Percentiles rank a stretch among this genome's conserved stretches.
Evolutionary conservation across 2,329 filamentous ascomycete genomes (phyloP).

Genomic region (Ascochyta rabiei): DNA sequence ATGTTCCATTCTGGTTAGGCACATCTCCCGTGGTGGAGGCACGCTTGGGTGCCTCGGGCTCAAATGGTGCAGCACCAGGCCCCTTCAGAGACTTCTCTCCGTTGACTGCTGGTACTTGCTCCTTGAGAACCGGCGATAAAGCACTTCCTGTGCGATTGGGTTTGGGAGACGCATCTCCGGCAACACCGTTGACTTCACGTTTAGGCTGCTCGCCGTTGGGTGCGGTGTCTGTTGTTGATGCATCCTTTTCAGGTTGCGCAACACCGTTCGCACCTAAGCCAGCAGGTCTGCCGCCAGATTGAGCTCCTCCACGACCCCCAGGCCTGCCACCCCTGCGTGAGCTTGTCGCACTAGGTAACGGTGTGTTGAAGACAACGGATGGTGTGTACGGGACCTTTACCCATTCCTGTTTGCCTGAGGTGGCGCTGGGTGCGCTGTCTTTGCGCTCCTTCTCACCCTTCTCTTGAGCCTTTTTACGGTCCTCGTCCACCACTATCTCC

Average conservation of each 20-base stretch:
- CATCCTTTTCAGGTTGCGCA: slow-evolving; percentile 47
- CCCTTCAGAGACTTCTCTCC: slow-evolving; percentile 35
- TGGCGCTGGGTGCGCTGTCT: slow-evolving; percentile 50
- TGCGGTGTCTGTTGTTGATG: slow-evolving; percentile 22
- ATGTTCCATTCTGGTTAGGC: slow-evolving; percentile 33
- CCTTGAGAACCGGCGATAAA: slow-evolving; percentile 38
- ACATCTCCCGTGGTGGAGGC: slow-evolving; percentile 25
- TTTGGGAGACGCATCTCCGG: slow-evolving; percentile 42
- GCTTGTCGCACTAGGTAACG: slow-evolving; percentile 62
- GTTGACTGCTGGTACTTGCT: slow-evolving; percentile 28
- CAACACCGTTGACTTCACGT: slow-evolving; percentile 35
- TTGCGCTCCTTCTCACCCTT: slow-evolving; percentile 72
- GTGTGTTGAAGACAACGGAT: slow-evolving; percentile 84
- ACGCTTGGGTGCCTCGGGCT: slow-evolving; percentile 34
- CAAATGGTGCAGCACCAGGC: slow-evolving; percentile 20
- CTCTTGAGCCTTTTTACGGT: slow-evolving; percentile 72
- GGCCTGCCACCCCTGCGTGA: slow-evolving; percentile 51
- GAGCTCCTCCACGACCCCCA: slow-evolving; percentile 61
- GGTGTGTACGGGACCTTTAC: slow-evolving; percentile 81
- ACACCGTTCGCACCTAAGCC: slow-evolving; percentile 49
- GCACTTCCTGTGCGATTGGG: slow-evolving; percentile 44
- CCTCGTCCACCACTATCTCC: slow-evolving; percentile 76
- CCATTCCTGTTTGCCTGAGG: slow-evolving; percentile 80
- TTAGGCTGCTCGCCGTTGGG: slow-evolving; percentile 43
- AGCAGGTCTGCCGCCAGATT: slow-evolving; percentile 59